Base-by-base conservation (phyloP, 2,329 filamentous ascomycete species). In the Drechslera avenae region DNA sequence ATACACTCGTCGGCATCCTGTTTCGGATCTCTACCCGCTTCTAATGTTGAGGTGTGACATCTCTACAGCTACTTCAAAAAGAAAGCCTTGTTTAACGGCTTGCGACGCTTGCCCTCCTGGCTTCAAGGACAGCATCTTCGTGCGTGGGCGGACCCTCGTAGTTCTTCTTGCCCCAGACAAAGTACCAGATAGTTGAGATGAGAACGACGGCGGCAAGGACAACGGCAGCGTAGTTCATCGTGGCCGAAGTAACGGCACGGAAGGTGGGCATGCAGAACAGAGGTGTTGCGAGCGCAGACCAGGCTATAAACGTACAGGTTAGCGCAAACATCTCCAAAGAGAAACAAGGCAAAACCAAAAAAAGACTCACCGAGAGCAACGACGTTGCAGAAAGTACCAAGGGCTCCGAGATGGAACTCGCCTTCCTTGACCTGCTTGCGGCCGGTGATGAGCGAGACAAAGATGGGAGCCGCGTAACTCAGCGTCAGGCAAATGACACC, bases 221-320 rank as follows among this genome's bases (percentile, higher is more conserved):
- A 28, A 86, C 87, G 12, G 85, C 85, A 1, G 87, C 87, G 71
- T 89, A 91, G 78, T 91, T 91, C 78, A 90, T 86, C 32, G 77
- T 80, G 14, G 74, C 68, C 5, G 80, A 72, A 0, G 79, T 81
- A 32, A 88, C 84, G 5, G 84, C 84, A n/a, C 88, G 75, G 35
- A 73, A 73, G 0, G 84, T 81, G 0, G 86, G 87, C 85, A 89
- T 88, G 73, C 85, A 90, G 78, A 90, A 90, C 13, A 90, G 81
- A 1, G 87, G 86, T 44, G 90, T 83, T 30, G 86, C 86, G 46
- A 91, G 80, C 12, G 80, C 60, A 46, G 84, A 86, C 87, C 87
- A 90, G 37, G 56, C 72, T 73, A 37, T 14, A 8, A 23, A 18
- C 13, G n/a, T 23, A 59, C 52, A n/a, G n/a, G n/a, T n/a, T n/a